Evolutionary conservation across 805 yeast species (phyloP).

Genomic region (Candida khao-thaluensis): DNA sequence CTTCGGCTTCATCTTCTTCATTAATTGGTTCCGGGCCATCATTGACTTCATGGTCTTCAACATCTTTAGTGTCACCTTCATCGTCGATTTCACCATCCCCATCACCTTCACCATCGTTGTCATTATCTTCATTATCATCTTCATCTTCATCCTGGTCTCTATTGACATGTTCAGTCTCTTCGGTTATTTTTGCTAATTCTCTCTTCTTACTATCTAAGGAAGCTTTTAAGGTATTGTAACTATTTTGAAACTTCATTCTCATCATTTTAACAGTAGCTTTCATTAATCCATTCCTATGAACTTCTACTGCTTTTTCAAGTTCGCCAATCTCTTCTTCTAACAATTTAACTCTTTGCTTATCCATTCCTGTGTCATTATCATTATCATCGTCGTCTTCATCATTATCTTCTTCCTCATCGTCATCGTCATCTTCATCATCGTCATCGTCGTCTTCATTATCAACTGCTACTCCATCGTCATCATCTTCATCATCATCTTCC

Average conservation of each 20-base stretch:
- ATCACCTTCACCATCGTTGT: slow-evolving; percentile 30
- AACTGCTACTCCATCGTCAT: slow-evolving; percentile 32
- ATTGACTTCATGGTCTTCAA: slow-evolving; percentile 24
- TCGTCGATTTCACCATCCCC: slow-evolving; percentile 25
- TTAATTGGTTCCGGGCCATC: slow-evolving; percentile 21
- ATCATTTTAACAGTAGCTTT: slow-evolving; percentile 81
- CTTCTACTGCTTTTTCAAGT: slow-evolving; percentile 70
- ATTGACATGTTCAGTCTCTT: slow-evolving; percentile 20
- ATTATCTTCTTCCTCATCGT: slow-evolving; percentile 52
- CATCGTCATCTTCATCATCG: slow-evolving; percentile 53
- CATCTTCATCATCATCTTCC: slow-evolving; percentile 29
- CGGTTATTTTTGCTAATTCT: slow-evolving; percentile 46
- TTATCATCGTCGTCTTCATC: slow-evolving; percentile 50
- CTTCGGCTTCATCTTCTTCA: slow-evolving; percentile 16
- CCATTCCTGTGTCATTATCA: slow-evolving; percentile 53
- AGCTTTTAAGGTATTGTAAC: slow-evolving; percentile 70
- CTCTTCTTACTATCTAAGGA: slow-evolving; percentile 80
- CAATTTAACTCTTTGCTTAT: slow-evolving; percentile 54
- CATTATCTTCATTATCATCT: slow-evolving; percentile 28
- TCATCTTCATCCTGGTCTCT: slow-evolving; percentile 25
- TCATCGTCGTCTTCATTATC: slow-evolving; percentile 48
- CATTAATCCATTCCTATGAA: slow-evolving; percentile 68
- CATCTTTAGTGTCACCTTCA: slow-evolving; percentile 23
- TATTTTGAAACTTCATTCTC: slow-evolving; percentile 81
- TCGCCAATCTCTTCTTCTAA: slow-evolving; percentile 84